phyloP scores from a whole-genome alignment of 2,329 filamentous ascomycete species.

The Pseudocercospora fijiensis region DNA sequence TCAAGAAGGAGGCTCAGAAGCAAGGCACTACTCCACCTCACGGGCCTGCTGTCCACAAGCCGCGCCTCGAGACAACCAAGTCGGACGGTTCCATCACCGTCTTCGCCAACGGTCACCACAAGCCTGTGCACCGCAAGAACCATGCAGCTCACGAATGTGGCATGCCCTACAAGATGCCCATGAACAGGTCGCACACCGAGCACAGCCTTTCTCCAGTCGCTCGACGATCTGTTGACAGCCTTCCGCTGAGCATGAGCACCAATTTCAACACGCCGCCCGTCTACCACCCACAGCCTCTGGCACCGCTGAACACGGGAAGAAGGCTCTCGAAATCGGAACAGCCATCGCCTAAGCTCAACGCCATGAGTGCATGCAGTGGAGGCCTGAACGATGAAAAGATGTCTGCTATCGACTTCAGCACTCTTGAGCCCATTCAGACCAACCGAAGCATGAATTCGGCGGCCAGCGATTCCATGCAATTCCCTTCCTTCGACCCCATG shows the following conservation, averaged over 20 bases:
- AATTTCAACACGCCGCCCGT: slow-evolving; percentile 7
- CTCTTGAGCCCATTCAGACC: slow-evolving; percentile 26
- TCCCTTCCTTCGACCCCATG: slow-evolving; percentile 30
- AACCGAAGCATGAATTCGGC: slow-evolving; percentile 30
- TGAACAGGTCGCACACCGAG: slow-evolving; percentile 55
- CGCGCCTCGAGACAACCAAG: slow-evolving; percentile 56
- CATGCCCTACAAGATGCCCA: slow-evolving; percentile 63
- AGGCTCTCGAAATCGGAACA: slow-evolving; percentile 37
- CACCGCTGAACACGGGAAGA: slow-evolving; percentile 25
- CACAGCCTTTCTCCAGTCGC: slow-evolving; percentile 45
- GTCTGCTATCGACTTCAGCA: slow-evolving; percentile 31
- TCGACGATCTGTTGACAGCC: slow-evolving; percentile 54
- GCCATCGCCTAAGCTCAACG: slow-evolving; percentile 31
- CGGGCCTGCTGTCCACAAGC: slow-evolving; percentile 52
- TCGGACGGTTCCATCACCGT: slow-evolving; percentile 61
- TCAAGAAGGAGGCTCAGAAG: slow-evolving; percentile 54
- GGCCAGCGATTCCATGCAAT: slow-evolving; percentile 25
- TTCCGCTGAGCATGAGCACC: slow-evolving; percentile 39
- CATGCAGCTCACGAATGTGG: slow-evolving; percentile 63
- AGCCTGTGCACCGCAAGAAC: slow-evolving; percentile 64
- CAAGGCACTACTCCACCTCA: slow-evolving; percentile 36
- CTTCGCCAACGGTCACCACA: slow-evolving; percentile 64
- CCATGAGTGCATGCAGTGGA: slow-evolving; percentile 18
- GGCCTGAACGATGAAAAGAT: slow-evolving; percentile 24
- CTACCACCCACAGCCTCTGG: slow-evolving; percentile 14